A percentile compares a stretch with the other conserved stretches of the same genome.
Conservation (phyloP, 108 stramenopile genomes). For the Schizochytrium sp. region DNA sequence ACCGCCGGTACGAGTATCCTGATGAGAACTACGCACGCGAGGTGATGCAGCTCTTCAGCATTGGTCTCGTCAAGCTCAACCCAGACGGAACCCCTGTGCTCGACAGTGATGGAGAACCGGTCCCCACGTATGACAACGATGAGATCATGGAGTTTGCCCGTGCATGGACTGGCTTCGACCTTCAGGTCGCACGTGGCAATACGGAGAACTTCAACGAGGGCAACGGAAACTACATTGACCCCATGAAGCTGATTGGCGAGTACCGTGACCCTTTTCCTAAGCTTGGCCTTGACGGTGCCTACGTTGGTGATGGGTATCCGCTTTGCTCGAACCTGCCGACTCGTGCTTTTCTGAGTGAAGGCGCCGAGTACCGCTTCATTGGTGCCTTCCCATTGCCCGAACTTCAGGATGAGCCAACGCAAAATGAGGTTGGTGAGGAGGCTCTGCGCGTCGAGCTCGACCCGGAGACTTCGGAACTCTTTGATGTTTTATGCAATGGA, state of each 20-base stretch:
- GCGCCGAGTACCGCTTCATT: conserved; percentile 51
- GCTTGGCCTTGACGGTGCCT: conserved; percentile 47
- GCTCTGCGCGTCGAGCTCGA: conserved; percentile 21
- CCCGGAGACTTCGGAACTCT: background rate
- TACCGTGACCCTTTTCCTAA: conserved; percentile 54
- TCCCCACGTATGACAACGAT: conserved; percentile 56
- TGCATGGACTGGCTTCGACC: conserved; percentile 58
- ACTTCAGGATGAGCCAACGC: background rate
- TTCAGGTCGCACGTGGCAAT: conserved; percentile 37
- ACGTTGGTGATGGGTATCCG: conserved; percentile 52
- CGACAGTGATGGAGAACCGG: conserved; percentile 32
- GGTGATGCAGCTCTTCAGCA: conserved; percentile 61
- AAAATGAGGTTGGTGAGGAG: background rate
- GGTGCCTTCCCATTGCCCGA: conserved; percentile 37
- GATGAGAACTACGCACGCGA: conserved; percentile 61
- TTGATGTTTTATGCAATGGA: background rate
- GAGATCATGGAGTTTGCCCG: conserved; percentile 54
- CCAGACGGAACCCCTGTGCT: conserved; percentile 53
- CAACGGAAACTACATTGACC: conserved; percentile 43
- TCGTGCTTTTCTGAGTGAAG: conserved; percentile 44
- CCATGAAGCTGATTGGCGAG: conserved; percentile 30
- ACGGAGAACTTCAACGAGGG: conserved; percentile 23
- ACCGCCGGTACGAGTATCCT: conserved; percentile 25
- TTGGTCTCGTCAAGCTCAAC: conserved; percentile 52
- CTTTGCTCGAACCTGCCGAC: conserved; percentile 2